phyloP scores from a whole-genome alignment of 441 rosid genomes.

The Syzygium malaccense region DNA sequence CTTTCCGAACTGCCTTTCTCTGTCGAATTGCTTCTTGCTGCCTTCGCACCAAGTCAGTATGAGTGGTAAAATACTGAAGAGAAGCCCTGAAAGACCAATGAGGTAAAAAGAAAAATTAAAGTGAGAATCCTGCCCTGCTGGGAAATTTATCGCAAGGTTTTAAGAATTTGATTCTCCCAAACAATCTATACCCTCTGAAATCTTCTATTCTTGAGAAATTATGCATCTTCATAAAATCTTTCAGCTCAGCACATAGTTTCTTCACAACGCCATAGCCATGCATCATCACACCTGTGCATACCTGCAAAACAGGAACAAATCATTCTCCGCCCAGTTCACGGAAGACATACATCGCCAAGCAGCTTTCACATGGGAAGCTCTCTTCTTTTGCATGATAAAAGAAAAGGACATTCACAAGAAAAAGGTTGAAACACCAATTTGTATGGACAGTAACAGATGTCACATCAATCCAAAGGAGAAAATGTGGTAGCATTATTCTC shows the following conservation, averaged over 20 bases:
- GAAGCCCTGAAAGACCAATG: slow-evolving; percentile 40
- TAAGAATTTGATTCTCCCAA: neutral
- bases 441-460: neutral
- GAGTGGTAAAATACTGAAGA: slow-evolving; percentile 84
- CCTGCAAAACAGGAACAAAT: slow-evolving; percentile 28
- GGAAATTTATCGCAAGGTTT: neutral
- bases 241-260: slow-evolving; percentile 65
- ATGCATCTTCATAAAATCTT: slow-evolving; percentile 84
- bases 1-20: slow-evolving; percentile 64
- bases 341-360: neutral
- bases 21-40: slow-evolving; percentile 75
- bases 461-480: neutral
- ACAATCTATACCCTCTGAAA: slow-evolving; percentile 68
- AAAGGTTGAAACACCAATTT: neutral
- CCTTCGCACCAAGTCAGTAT: slow-evolving; percentile 68
- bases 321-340: neutral
- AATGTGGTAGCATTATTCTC: neutral
- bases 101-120: neutral
- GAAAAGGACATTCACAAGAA: neutral
- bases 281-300: slow-evolving; percentile 97
- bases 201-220: slow-evolving; percentile 79
- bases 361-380: neutral
- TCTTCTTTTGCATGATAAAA: neutral
- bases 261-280: slow-evolving; percentile 90
- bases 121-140: neutral